phyloP scores from a whole-genome alignment of 2,329 filamentous ascomycete species.

The Elsinoe australis region DNA sequence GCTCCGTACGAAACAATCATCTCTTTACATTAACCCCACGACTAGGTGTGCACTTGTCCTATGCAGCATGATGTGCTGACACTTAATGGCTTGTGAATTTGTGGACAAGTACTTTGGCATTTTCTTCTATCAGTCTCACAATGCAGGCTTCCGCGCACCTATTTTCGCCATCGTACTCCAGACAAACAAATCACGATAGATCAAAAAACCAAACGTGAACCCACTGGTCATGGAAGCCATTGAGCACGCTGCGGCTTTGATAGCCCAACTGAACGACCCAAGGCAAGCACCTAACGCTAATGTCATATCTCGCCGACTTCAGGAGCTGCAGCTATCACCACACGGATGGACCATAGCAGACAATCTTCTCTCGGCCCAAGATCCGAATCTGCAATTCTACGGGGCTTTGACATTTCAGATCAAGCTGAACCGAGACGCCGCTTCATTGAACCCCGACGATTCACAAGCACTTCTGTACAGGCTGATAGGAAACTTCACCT shows the following conservation, averaged over 20 bases:
- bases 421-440: slow-evolving; percentile 63
- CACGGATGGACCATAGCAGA: slow-evolving; percentile 83
- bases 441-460: slow-evolving; percentile 16
- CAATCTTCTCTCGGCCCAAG: slow-evolving; percentile 58
- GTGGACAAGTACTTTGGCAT: background rate
- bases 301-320: slow-evolving; percentile 64
- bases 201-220: too few species aligned
- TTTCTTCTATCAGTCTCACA: background rate
- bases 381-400: slow-evolving; percentile 79
- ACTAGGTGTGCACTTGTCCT: background rate
- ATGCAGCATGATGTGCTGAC: background rate
- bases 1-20: too few species aligned
- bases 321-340: slow-evolving; percentile 67
- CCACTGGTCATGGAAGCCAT: slow-evolving; percentile 12
- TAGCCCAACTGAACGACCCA: slow-evolving; percentile 46
- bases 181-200: slow-evolving; percentile 5
- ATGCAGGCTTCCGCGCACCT: background rate
- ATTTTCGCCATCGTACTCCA: background rate
- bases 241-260: slow-evolving; percentile 33
- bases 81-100: background rate
- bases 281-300: slow-evolving; percentile 37
- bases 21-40: too few species aligned
- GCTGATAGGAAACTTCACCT: slow-evolving; percentile 19
- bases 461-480: slow-evolving; percentile 21
- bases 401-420: slow-evolving; percentile 87